These are phyloP conservation scores for Pseudogymnoascus sp. DNA, from an alignment of 2,329 filamentous ascomycete species.

Conservation along the genomic window DNA sequence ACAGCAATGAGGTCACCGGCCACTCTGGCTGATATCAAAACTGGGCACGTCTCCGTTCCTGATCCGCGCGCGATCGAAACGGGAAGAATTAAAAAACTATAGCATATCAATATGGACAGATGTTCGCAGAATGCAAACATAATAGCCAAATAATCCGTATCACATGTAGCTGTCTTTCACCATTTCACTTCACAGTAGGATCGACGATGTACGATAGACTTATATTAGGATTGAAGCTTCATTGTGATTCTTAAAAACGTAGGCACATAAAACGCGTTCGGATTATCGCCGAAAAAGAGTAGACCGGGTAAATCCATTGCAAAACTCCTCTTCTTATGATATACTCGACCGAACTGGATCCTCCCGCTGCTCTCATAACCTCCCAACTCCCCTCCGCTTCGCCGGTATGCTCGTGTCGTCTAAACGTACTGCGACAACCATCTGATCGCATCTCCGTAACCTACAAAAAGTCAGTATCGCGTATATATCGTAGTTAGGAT, in stretches of 20 bases:
- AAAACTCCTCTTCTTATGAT: conserved; percentile 27
- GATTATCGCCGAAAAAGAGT: conserved; percentile 7
- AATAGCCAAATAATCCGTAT: not conserved
- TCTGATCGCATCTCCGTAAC: conserved; percentile 83
- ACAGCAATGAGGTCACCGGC: conserved; percentile 1
- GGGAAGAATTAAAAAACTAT: not conserved
- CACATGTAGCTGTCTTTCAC: not conserved
- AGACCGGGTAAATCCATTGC: conserved; percentile 22
- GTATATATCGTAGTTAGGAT: conserved; percentile 13
- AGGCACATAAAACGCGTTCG: conserved; percentile 7
- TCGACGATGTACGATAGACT: not conserved
- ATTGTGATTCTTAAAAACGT: conserved; percentile 10
- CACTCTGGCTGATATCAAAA: not conserved
- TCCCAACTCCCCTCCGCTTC: conserved; percentile 8
- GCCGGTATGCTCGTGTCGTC: conserved; percentile 22
- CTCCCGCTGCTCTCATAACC: conserved; percentile 8
- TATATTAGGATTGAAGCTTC: not conserved
- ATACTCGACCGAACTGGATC: conserved; percentile 12
- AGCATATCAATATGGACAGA: not conserved
- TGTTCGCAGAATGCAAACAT: not conserved
- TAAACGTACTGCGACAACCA: conserved; percentile 92
- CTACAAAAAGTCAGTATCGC: conserved; percentile 33
- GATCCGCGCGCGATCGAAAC: not conserved
- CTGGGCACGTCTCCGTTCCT: not conserved
- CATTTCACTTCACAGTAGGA: not conserved